Percentiles rank a stretch among this genome's conserved stretches.
Conservation (phyloP, 148 eudicot genomes). For the Cornus suecica region DNA sequence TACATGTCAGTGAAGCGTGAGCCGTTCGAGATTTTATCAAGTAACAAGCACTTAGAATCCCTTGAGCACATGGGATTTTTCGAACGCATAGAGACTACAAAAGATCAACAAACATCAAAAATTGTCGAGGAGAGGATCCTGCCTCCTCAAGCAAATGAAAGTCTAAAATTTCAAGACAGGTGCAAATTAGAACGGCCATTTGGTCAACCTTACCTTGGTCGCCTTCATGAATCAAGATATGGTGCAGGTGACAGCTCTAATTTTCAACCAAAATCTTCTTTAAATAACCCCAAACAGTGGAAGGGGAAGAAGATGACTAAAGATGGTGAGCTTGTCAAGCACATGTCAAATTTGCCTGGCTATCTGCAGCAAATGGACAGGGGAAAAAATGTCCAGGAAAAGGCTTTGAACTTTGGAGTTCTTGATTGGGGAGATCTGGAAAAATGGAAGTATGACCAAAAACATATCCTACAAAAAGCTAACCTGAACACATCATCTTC, state of each 20-base stretch:
- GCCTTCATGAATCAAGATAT: conserved; percentile 28
- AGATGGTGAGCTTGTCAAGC: conserved; percentile 69
- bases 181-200: conserved; percentile 26
- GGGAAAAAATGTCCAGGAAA: conserved; percentile 52
- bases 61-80: conserved; percentile 25
- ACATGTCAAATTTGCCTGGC: conserved; percentile 81
- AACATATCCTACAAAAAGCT: conserved; percentile 14
- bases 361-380: conserved; percentile 60
- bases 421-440: conserved; percentile 83
- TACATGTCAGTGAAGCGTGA: neutral
- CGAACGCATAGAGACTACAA: conserved; percentile 37
- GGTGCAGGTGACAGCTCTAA: conserved; percentile 18
- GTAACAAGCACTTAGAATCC: conserved; percentile 16
- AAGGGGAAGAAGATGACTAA: conserved; percentile 18
- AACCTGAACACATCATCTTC: conserved; percentile 9
- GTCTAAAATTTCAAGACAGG: conserved; percentile 39
- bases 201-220: conserved; percentile 34
- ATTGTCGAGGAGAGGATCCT: conserved; percentile 36
- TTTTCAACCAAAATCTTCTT: conserved; percentile 25
- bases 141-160: conserved; percentile 28
- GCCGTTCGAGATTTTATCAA: conserved; percentile 24
- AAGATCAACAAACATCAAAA: conserved; percentile 31
- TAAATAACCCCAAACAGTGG: conserved; percentile 22
- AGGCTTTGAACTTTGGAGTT: conserved; percentile 70
- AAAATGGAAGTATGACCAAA: conserved; percentile 54